phyloP scores from a whole-genome alignment of 2,329 filamentous ascomycete species.

The Lanzia echinophila region DNA sequence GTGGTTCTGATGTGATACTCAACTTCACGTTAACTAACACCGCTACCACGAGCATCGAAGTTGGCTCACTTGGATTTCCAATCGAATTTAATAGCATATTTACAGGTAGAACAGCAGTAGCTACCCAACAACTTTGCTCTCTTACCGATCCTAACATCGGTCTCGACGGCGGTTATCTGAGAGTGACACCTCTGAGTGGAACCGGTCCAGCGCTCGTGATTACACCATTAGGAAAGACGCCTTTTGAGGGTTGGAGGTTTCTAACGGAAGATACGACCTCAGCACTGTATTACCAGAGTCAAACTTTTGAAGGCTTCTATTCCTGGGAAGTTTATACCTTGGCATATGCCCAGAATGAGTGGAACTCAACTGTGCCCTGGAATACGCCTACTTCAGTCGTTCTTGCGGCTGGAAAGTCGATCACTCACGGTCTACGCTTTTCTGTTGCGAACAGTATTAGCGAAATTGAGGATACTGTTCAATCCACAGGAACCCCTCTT shows the following conservation, averaged over 20 bases:
- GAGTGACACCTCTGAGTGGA: conserved; percentile 45
- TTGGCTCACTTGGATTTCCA: conserved; percentile 52
- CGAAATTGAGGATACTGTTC: conserved; percentile 41
- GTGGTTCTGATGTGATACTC: conserved; percentile 43
- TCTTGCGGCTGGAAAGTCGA: conserved; percentile 38
- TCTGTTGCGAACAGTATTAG: conserved; percentile 40
- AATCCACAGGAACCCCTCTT: conserved; percentile 39
- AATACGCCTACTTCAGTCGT: conserved; percentile 44
- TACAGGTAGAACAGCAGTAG: conserved; percentile 40
- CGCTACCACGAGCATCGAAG: conserved; percentile 37
- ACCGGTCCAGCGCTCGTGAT: conserved; percentile 41
- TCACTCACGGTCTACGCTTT: conserved; percentile 47
- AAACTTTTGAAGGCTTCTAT: conserved; percentile 54
- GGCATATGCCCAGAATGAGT: conserved; percentile 51
- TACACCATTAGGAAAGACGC: conserved; percentile 44
- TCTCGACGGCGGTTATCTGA: conserved; percentile 50
- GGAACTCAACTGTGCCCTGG: conserved; percentile 46
- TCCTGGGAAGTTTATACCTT: conserved; percentile 51
- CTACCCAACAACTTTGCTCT: conserved; percentile 45
- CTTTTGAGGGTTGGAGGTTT: conserved; percentile 50
- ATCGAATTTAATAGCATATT: conserved; percentile 59
- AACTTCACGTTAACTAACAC: conserved; percentile 45
- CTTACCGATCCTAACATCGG: conserved; percentile 55
- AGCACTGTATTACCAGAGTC: conserved; percentile 40
- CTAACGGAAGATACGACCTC: conserved; percentile 39